phyloP scores from a whole-genome alignment of 2,329 filamentous ascomycete species.

The Elsinoe batatas region DNA sequence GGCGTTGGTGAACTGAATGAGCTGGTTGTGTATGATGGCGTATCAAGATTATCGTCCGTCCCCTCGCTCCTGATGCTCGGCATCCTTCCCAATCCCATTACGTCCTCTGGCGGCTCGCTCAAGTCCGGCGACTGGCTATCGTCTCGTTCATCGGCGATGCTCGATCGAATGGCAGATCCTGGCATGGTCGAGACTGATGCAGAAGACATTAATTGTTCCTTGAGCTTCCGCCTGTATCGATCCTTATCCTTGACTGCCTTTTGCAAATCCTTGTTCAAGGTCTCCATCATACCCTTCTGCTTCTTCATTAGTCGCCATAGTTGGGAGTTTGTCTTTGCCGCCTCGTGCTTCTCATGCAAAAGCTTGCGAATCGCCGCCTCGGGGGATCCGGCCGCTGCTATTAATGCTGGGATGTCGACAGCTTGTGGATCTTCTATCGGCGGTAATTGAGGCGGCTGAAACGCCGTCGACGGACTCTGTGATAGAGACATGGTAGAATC shows the following conservation, averaged over 20 bases:
- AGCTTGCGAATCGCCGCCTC: constrained; percentile 84
- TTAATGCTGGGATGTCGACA: constrained; percentile 69
- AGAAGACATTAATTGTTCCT: constrained; percentile 53
- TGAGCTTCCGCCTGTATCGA: constrained; percentile 80
- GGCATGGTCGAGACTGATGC: constrained; percentile 23
- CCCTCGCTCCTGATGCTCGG: constrained; percentile 12
- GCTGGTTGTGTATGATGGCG: not conserved
- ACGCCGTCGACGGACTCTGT: constrained; percentile 43
- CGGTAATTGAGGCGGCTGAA: constrained; percentile 42
- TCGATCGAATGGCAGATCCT: constrained; percentile 16
- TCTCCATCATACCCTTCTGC: constrained; percentile 85
- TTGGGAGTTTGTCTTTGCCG: constrained; percentile 80
- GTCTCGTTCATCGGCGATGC: constrained; percentile 18
- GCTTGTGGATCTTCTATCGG: constrained; percentile 49
- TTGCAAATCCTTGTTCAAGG: constrained; percentile 89
- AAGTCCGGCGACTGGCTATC: constrained; percentile 22
- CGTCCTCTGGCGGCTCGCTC: constrained; percentile 11
- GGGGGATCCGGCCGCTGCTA: constrained; percentile 75
- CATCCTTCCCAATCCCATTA: not conserved
- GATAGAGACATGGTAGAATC: constrained; percentile 67
- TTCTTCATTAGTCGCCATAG: constrained; percentile 95
- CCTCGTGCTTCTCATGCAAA: constrained; percentile 82
- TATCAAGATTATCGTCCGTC: constrained; percentile 10
- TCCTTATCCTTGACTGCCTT: constrained; percentile 89
- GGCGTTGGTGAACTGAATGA: not conserved